Conservation (phyloP, 148 eudicot species). For the Euryodendron excelsum region DNA sequence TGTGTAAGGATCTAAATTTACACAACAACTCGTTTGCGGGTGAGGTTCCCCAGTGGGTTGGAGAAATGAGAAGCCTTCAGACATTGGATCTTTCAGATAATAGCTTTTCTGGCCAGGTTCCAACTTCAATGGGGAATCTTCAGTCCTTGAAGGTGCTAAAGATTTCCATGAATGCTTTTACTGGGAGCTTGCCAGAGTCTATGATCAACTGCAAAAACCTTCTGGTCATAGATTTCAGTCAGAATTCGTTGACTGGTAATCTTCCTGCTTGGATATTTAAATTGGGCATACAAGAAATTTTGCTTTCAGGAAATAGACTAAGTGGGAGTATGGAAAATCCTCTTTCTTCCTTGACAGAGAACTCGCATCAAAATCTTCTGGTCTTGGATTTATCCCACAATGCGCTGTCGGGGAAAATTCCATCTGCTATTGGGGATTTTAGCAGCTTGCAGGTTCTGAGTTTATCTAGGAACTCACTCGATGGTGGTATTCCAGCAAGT, state of each 20-base stretch:
- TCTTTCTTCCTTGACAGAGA: conserved; percentile 38
- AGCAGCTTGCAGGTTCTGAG: conserved; percentile 54
- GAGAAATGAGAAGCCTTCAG: conserved; percentile 65
- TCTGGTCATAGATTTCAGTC: conserved; percentile 59
- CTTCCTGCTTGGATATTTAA: conserved; percentile 75
- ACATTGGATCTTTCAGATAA: conserved; percentile 71
- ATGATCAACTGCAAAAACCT: conserved; percentile 60
- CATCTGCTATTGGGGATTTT: conserved; percentile 54
- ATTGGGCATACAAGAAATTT: conserved; percentile 53
- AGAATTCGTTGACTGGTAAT: conserved; percentile 53
- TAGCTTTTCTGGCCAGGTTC: conserved; percentile 59
- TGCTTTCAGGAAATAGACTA: conserved; percentile 62
- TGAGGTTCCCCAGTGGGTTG: conserved; percentile 69
- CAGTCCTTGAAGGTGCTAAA: conserved; percentile 61
- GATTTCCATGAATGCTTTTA: conserved; percentile 56
- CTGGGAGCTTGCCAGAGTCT: conserved; percentile 66
- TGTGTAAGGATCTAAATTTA: conserved; percentile 49
- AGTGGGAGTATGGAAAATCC: conserved; percentile 52
- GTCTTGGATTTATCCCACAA: conserved; percentile 77
- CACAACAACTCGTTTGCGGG: conserved; percentile 49
- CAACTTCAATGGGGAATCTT: conserved; percentile 60
- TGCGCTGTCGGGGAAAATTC: conserved; percentile 53
- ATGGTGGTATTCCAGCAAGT: conserved; percentile 51
- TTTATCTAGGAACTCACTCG: conserved; percentile 52
- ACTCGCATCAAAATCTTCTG: conserved; percentile 42